Conservation (phyloP, 2,329 filamentous ascomycete species). For the Monosporascus sp. region DNA sequence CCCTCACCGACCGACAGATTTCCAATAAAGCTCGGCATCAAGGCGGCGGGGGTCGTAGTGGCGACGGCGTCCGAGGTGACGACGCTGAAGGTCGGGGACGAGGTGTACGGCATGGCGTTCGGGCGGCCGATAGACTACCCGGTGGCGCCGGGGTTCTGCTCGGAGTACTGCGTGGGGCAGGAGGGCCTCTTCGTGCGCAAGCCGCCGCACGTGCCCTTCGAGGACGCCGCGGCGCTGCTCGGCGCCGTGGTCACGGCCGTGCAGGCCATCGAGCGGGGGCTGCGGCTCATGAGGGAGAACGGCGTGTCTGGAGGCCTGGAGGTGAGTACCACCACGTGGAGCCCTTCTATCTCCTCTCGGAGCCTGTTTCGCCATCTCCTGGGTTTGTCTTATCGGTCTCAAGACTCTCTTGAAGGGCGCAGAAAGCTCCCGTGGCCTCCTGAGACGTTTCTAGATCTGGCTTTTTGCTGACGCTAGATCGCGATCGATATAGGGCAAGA, state of each 20-base stretch:
- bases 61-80: conserved; percentile 23
- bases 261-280: conserved; percentile 36
- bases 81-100: conserved; percentile 26
- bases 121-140: conserved; percentile 31
- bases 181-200: conserved; percentile 30
- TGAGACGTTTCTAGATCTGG: no score
- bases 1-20: conserved; percentile 7
- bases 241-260: conserved; percentile 33
- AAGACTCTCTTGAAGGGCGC: no score
- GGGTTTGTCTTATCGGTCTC: no score
- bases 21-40: conserved; percentile 19
- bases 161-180: conserved; percentile 34
- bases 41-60: conserved; percentile 25
- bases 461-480: no score
- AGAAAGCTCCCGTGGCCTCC: no score
- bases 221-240: conserved; percentile 31
- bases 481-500: conserved; percentile 31
- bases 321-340: no score
- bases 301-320: conserved; percentile 29
- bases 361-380: no score
- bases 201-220: conserved; percentile 23
- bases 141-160: conserved; percentile 26
- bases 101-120: conserved; percentile 33
- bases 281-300: conserved; percentile 28
- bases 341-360: no score